These are phyloP conservation scores for Camillea tinctor DNA, from an alignment of 2,329 filamentous ascomycete genomes.

Conservation along the genomic window DNA sequence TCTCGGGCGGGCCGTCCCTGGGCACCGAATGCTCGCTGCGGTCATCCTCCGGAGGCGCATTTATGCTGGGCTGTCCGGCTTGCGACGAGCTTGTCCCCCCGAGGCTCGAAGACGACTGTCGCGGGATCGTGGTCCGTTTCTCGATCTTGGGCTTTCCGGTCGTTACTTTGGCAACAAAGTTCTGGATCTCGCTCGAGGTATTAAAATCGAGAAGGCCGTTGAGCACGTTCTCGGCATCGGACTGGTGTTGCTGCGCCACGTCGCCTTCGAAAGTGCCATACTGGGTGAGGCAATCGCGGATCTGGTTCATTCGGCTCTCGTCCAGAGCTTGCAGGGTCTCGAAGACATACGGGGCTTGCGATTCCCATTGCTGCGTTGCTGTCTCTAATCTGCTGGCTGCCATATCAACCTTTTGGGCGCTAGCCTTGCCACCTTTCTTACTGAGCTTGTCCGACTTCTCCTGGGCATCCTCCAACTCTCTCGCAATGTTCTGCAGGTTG, in stretches of 20 bases:
- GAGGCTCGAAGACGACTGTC: slow-evolving; percentile 40
- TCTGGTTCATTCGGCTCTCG: slow-evolving; percentile 82
- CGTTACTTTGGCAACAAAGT: slow-evolving; percentile 53
- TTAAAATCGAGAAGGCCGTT: slow-evolving; percentile 82
- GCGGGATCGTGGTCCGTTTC: slow-evolving; percentile 40
- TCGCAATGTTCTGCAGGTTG: slow-evolving; percentile 78
- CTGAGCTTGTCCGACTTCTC: slow-evolving; percentile 82
- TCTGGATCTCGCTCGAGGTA: slow-evolving; percentile 82
- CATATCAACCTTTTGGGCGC: slow-evolving; percentile 72
- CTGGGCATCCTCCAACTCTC: slow-evolving; percentile 79
- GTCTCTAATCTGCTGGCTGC: slow-evolving; percentile 73
- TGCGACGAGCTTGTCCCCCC: slow-evolving; percentile 26
- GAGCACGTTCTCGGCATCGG: slow-evolving; percentile 75
- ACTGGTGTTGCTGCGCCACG: slow-evolving; percentile 72
- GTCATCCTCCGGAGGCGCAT: slow-evolving; percentile 35
- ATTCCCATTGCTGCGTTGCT: slow-evolving; percentile 85
- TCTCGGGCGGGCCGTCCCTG: slow-evolving; percentile 47
- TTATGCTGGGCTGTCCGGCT: slow-evolving; percentile 27
- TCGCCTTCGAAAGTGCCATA: slow-evolving; percentile 92
- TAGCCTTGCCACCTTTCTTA: slow-evolving; percentile 75
- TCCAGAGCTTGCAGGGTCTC: slow-evolving; percentile 90
- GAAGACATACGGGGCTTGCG: slow-evolving; percentile 91
- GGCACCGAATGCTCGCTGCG: slow-evolving; percentile 46
- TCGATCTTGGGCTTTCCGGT: slow-evolving; percentile 45
- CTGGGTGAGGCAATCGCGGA: slow-evolving; percentile 88